Base-by-base conservation (phyloP, 306 rosid genomes). In the Vigna hirtella region DNA sequence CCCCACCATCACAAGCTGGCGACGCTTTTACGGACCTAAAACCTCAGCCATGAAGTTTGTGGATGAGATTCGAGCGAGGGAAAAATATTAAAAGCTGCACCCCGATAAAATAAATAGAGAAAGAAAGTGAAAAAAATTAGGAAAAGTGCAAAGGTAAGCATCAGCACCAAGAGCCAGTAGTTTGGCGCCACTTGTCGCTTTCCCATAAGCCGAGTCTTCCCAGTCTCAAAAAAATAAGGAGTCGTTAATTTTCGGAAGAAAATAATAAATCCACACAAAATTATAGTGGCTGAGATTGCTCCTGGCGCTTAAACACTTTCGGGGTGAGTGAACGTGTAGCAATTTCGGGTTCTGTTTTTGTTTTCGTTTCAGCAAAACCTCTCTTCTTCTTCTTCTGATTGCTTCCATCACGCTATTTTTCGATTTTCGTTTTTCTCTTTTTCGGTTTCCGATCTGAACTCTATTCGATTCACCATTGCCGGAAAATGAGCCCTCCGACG, bases 221-320 rank as follows among this genome's bases (percentile, higher is more conserved):
- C 72, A 16, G 92, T 90, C 92, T 83, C 90, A 78, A 89, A 88
- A 82, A 87, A 81, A 85, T 50, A 73, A 38, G 26, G 43, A 45
- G 52, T 48, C 24, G 66, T 61, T 48, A 16, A 28, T 67, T 48
- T 59, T 79, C 9, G 0, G 48, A 36, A 30, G 30, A 75, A 68
- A 74, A 77, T 87, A 76, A 75, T 61, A 71, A 77, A 85, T 58
- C 84, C 83, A 57, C 73, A 53, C 71, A 77, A 89, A 93, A 87
- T 84, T 67, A 16, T 93, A 77, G 97, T 93, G 98, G 98, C 97
- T 91, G 91, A 90, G 93, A 91, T 87, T 90, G 82, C 86, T 85
- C 82, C 82, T 67, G 66, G 82, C 72, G 42, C 78, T 58, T 13
- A 32, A 49, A 80, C 73, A 73, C 66, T 72, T 50, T 47, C n/a